Conservation (phyloP, 352 stramenopile species). For the Globisporangium iwayamae region DNA sequence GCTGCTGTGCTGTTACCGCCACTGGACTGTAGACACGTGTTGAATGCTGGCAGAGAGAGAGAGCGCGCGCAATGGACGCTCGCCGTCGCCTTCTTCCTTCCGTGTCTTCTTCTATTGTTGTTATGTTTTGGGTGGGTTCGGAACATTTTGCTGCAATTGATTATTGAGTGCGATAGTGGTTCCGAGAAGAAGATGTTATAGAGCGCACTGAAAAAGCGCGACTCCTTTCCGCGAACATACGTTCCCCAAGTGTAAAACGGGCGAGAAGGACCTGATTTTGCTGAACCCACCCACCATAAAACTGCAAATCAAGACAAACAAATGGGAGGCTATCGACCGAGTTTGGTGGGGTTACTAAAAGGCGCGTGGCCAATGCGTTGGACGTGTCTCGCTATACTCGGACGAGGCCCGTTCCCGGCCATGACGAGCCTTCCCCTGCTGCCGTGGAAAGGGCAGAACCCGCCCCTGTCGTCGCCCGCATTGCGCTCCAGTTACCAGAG, state of each 20-base stretch:
- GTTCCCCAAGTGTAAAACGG: not conserved
- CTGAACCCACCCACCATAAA: not conserved
- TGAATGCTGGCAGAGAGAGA: not conserved
- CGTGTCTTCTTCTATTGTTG: not conserved
- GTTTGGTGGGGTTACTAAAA: too few relatives aligned
- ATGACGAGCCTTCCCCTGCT: too few relatives aligned
- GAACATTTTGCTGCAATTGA: not conserved
- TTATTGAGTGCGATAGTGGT: not conserved
- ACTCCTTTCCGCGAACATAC: not conserved
- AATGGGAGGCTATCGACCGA: too few relatives aligned
- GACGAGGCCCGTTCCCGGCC: too few relatives aligned
- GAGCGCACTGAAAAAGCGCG: not conserved
- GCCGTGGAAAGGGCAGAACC: too few relatives aligned
- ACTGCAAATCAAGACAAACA: not conserved
- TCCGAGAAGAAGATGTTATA: slow-evolving; percentile 10
- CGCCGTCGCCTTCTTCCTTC: not conserved
- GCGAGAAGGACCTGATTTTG: slow-evolving; percentile 1
- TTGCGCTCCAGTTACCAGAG: too few relatives aligned
- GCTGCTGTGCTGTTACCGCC: too few relatives aligned
- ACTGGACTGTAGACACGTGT: not conserved
- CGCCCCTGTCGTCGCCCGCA: too few relatives aligned
- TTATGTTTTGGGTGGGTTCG: slow-evolving; percentile 1
- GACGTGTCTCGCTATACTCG: too few relatives aligned
- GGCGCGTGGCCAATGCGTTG: too few relatives aligned
- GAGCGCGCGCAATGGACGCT: not conserved